Conservation (phyloP, 805 yeast species). For the Gaillardinia entomophila region DNA sequence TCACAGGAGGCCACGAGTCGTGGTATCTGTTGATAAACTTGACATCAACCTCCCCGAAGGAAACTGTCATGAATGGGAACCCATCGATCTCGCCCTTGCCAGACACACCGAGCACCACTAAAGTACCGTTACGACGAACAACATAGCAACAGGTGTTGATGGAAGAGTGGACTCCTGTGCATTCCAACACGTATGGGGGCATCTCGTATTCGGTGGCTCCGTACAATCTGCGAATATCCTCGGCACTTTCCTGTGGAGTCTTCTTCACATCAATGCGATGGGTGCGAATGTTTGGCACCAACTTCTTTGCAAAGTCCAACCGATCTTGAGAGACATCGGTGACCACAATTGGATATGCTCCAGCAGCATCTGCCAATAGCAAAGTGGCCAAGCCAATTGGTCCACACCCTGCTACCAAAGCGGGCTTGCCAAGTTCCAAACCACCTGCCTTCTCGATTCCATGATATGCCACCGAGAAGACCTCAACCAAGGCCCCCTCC, state of each 20-base stretch:
- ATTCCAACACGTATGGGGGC: slow-evolving; percentile 3
- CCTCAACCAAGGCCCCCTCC: slow-evolving; percentile 54
- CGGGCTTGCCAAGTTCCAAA: slow-evolving; percentile 44
- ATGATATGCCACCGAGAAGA: slow-evolving; percentile 48
- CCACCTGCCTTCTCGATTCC: slow-evolving; percentile 43
- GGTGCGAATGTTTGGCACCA: slow-evolving; percentile 43
- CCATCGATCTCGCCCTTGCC: slow-evolving; percentile 41
- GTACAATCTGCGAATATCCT: slow-evolving; percentile 26
- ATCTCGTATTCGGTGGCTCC: slow-evolving; percentile 23
- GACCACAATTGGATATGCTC: slow-evolving; percentile 47
- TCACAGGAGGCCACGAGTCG: slow-evolving; percentile 54
- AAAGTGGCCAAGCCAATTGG: slow-evolving; percentile 53
- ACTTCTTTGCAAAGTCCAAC: slow-evolving; percentile 39
- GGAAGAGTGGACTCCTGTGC: slow-evolving; percentile 45
- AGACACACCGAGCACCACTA: slow-evolving; percentile 44
- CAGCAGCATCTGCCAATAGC: slow-evolving; percentile 44
- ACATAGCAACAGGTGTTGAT: slow-evolving; percentile 43
- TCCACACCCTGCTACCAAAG: slow-evolving; percentile 50
- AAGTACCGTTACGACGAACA: slow-evolving; percentile 41
- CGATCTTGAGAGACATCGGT: slow-evolving; percentile 43
- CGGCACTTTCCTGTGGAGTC: slow-evolving; percentile 32
- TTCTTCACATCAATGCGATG: slow-evolving; percentile 32
- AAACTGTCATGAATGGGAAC: slow-evolving; percentile 51
- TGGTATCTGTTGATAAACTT: slow-evolving; percentile 50
- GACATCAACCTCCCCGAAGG: slow-evolving; percentile 47